Base-by-base conservation (phyloP, 164 flowering plant species). In the Saururus chinensis region DNA sequence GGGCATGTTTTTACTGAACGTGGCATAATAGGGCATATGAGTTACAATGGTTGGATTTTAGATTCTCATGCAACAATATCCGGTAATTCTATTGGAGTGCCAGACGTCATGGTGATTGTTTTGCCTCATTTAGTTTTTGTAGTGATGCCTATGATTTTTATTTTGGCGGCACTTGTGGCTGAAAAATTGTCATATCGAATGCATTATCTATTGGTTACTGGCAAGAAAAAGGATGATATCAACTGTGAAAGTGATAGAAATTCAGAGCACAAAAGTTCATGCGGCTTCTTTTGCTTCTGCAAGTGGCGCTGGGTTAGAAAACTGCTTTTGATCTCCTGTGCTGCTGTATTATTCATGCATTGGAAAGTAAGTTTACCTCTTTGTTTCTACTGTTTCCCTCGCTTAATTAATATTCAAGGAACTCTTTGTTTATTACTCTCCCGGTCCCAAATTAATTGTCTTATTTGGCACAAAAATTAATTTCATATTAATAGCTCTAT, bases 91-190 rank as follows among this genome's bases (percentile, higher is more conserved):
- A 41, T 83, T 65, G 97, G 96, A 20, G 75, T 68, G 69, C 99
- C 97, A 2, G 99, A 93, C 77, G 66, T 93, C n/a, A 81, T 93
- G 90, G 89, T 90, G 63, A 59, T 90, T 20, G 91, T 87, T 64
- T 68, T 93, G 56, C 81, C 96, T 22, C 99, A 90, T 73, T 75
- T 93, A 23, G 55, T 68, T 24, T 79, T 74, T 60, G 84, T 84
- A 23, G 83, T 93, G 63, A 75, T 85, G 62, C 96, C 96, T 19
- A 59, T 87, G 53, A 58, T 88, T 64, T 68, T 86, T 24, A 74
- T 81, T 13, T 62, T 70, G 26, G 72, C 60, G 21, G 81, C 74
- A 56, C 64, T 93, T 64, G 81, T 80, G 73, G 84, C 84, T 16
- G 99, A 93, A 72, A 79, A 75, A 70, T 81, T 61, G 20, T 62